phyloP scores from a whole-genome alignment of 208 protist species.

The Angomonas deanei region DNA sequence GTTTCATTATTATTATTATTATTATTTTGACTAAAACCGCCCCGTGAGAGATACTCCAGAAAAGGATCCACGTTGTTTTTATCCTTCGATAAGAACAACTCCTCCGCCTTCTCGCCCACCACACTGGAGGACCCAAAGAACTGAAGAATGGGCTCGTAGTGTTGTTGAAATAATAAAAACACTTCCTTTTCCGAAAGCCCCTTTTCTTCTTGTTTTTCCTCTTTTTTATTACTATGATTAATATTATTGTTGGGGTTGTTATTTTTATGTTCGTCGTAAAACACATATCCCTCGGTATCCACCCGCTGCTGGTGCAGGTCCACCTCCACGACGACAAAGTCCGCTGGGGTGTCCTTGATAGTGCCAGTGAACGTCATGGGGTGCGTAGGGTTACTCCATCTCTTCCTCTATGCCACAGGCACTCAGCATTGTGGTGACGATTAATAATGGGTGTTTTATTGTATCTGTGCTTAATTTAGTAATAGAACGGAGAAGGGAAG shows the following conservation, averaged over 20 bases:
- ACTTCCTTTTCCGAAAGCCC: too few species aligned
- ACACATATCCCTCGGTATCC: conserved; percentile 24
- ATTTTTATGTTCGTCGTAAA: conserved; percentile 2
- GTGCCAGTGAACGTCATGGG: conserved; percentile 14
- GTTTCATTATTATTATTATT: not conserved
- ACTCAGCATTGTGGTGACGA: conserved; percentile 32
- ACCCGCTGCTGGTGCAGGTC: conserved; percentile 51
- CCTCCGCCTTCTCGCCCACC: too few species aligned
- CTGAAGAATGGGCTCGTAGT: too few species aligned
- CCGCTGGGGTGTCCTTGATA: conserved; percentile 49
- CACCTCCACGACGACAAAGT: conserved; percentile 78
- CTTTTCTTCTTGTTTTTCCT: too few species aligned
- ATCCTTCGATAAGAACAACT: too few species aligned
- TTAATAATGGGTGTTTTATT: not conserved
- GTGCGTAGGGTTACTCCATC: not conserved
- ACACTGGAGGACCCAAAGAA: too few species aligned
- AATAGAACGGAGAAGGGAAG: not conserved
- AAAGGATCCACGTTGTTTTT: too few species aligned
- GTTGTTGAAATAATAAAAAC: too few species aligned
- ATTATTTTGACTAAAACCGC: too few species aligned
- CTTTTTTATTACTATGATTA: too few species aligned
- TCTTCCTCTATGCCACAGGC: conserved; percentile 59
- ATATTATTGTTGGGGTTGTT: too few species aligned
- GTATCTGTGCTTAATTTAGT: not conserved
- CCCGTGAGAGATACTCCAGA: too few species aligned